These are phyloP conservation scores for Chytriomyces sp. DNA, from an alignment of 192 early-diverging fungal species.

Conservation along the genomic window DNA sequence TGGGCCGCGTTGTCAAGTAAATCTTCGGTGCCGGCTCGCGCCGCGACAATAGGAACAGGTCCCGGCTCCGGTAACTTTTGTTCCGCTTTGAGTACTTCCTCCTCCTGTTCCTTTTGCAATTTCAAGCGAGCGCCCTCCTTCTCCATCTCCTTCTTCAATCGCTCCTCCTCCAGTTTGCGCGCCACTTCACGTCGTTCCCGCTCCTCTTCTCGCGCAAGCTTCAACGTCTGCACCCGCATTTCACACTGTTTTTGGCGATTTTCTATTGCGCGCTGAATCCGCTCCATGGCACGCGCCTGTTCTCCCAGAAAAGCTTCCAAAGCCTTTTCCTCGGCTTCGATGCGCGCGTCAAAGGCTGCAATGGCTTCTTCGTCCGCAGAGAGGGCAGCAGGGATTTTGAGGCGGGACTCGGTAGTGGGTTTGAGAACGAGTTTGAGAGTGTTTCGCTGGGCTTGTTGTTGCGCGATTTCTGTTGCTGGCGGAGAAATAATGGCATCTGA, in stretches of 20 bases:
- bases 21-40: not conserved
- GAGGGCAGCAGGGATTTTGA: conserved; percentile 1
- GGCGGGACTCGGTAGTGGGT: conserved; percentile 6
- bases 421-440: conserved; percentile 22
- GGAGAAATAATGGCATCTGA: too few species aligned
- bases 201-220: conserved; percentile 6
- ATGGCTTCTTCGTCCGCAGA: not conserved
- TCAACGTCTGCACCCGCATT: conserved; percentile 1
- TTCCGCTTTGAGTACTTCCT: not conserved
- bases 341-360: conserved; percentile 9
- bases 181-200: not conserved
- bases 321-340: conserved; percentile 13
- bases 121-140: not conserved
- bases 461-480: too few species aligned
- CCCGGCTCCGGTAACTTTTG: too few species aligned
- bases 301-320: not conserved
- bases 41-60: too few species aligned
- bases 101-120: not conserved
- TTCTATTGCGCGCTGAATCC: not conserved
- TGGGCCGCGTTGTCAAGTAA: not conserved
- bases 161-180: not conserved
- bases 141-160: too few species aligned
- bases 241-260: not conserved
- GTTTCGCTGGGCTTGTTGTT: too few species aligned
- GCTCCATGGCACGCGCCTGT: not conserved